A percentile compares a stretch with the other conserved stretches of the same genome.
phyloP scores from a whole-genome alignment of 2,329 filamentous ascomycete genomes.

The Stromatinia cepivora region DNA sequence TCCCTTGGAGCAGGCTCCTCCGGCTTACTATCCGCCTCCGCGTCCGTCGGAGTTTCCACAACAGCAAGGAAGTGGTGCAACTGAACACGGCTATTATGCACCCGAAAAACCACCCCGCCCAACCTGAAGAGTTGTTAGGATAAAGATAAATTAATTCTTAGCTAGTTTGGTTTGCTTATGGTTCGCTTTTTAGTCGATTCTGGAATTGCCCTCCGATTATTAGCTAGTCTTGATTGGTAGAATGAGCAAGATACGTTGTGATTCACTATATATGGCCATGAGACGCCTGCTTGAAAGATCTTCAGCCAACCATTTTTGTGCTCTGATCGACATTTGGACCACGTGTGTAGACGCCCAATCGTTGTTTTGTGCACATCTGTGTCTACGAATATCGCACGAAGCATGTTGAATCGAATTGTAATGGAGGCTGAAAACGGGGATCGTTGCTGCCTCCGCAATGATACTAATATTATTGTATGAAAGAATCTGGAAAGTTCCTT shows the following conservation, averaged over 20 bases:
- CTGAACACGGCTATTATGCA: slow-evolving; percentile 22
- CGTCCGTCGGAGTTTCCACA: neutral
- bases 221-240: neutral
- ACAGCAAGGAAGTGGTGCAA: neutral
- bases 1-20: neutral
- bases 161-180: neutral
- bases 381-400: neutral
- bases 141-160: neutral
- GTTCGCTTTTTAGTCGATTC: neutral
- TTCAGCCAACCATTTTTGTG: neutral
- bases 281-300: neutral
- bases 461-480: neutral
- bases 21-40: neutral
- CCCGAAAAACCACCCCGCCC: slow-evolving; percentile 19
- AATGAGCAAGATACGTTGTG: neutral
- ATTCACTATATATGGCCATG: neutral
- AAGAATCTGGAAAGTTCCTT: too few relatives aligned
- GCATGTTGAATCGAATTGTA: neutral
- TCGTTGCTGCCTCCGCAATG: neutral
- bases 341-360: slow-evolving; percentile 9
- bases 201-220: neutral
- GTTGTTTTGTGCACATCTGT: neutral
- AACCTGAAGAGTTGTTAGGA: neutral
- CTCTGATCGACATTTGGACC: neutral
- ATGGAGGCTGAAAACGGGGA: neutral